Percentiles rank a stretch among this genome's conserved stretches.
Conservation (phyloP, 768 basidiomycete species). For the Serendipita indica region DNA sequence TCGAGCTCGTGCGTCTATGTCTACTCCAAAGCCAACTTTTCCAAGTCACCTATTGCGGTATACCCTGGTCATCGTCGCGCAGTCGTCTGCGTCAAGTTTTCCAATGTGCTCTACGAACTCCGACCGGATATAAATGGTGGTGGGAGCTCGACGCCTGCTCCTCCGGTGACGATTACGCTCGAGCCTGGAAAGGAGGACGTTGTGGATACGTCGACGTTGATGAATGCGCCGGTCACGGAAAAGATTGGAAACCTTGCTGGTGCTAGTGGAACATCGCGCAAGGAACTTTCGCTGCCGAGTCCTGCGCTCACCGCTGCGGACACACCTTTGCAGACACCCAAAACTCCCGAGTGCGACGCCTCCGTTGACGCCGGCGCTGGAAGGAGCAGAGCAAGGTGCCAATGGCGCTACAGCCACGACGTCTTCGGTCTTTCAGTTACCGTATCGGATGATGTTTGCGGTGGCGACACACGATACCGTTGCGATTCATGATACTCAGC, state of each 20-base stretch:
- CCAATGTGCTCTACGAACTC: conserved; percentile 86
- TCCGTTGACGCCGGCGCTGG: conserved; percentile 40
- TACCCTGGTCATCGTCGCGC: conserved; percentile 94
- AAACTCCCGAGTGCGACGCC: conserved; percentile 43
- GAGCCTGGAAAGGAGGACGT: conserved; percentile 50
- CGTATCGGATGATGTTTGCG: conserved; percentile 89
- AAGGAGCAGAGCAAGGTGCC: conserved; percentile 20
- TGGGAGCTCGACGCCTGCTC: conserved; percentile 20
- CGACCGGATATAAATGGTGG: conserved; percentile 41
- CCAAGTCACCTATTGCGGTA: conserved; percentile 83
- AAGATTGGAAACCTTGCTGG: conserved; percentile 13
- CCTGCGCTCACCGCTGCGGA: conserved; percentile 37
- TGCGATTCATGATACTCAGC: conserved; percentile 92
- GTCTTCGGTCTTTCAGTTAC: conserved; percentile 69
- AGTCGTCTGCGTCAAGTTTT: conserved; percentile 86
- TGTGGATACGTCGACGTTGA: conserved; percentile 49
- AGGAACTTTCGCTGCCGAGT: conserved; percentile 26
- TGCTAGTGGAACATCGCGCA: conserved; percentile 15
- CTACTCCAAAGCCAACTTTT: conserved; percentile 90
- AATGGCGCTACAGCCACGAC: conserved; percentile 24
- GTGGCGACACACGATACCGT: conserved; percentile 95
- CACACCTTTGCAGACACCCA: conserved; percentile 18
- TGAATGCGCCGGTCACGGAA: conserved; percentile 27
- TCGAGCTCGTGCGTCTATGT: conserved; percentile 69
- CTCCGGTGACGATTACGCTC: conserved; percentile 43